Percentiles rank a stretch among this genome's conserved stretches.
phyloP scores from a whole-genome alignment of 169 alveolate genomes.

The Babesia ovis region DNA sequence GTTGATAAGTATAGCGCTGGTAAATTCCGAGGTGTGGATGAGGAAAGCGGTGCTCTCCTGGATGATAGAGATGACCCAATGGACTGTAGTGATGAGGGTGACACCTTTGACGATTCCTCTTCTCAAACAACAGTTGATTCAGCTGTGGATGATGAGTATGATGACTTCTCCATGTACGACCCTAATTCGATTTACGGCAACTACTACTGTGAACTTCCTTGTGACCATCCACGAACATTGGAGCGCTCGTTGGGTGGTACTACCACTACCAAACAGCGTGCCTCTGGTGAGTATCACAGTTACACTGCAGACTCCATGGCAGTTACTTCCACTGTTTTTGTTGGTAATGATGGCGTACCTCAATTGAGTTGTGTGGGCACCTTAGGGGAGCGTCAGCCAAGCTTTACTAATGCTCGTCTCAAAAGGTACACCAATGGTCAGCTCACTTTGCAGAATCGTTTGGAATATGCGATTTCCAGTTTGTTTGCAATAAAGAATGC shows the following conservation, averaged over 20 bases:
- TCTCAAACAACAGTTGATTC: background rate
- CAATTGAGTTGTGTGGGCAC: conserved; percentile 30
- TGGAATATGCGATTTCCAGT: conserved; percentile 18
- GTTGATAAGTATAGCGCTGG: background rate
- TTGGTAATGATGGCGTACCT: conserved; percentile 28
- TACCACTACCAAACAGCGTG: background rate
- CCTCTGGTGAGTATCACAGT: background rate
- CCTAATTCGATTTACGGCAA: conserved; percentile 54
- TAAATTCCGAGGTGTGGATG: background rate
- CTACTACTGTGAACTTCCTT: conserved; percentile 39
- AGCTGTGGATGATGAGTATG: background rate
- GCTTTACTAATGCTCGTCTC: background rate
- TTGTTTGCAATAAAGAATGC: conserved; percentile 49
- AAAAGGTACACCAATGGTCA: background rate
- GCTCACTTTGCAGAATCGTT: conserved; percentile 23
- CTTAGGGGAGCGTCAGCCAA: conserved; percentile 2
- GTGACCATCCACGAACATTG: background rate
- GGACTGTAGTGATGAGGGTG: background rate
- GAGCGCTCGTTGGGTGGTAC: background rate
- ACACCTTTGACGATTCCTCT: no score
- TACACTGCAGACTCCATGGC: conserved; percentile 13
- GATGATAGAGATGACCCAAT: background rate
- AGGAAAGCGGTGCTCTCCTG: background rate
- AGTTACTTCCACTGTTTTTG: conserved; percentile 5
- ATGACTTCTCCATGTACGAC: conserved; percentile 2